phyloP scores from a whole-genome alignment of 306 rosid genomes.

The Ormosia emarginata region DNA sequence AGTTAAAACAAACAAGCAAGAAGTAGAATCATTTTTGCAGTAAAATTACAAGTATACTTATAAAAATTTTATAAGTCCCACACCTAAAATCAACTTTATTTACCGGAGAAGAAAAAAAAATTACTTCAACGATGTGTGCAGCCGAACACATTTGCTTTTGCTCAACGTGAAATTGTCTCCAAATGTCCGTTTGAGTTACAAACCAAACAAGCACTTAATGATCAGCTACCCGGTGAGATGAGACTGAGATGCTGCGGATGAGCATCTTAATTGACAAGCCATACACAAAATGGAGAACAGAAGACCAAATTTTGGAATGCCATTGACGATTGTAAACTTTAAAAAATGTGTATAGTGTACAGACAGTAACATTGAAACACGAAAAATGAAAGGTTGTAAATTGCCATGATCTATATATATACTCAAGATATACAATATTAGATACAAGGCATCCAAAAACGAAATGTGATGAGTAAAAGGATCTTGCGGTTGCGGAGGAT shows the following conservation, averaged over 20 bases:
- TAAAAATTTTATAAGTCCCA: too few species aligned
- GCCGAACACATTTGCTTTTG: too few species aligned
- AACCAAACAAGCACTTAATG: neutral
- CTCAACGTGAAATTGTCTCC: too few species aligned
- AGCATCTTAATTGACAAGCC: conserved; percentile 1
- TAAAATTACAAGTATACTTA: too few species aligned
- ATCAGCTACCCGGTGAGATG: neutral
- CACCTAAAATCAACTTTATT: too few species aligned
- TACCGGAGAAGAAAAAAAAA: too few species aligned
- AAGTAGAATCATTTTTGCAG: too few species aligned
- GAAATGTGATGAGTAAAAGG: neutral
- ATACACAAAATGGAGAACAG: neutral
- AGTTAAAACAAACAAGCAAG: too few species aligned
- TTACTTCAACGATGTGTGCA: too few species aligned
- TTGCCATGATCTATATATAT: conserved; percentile 8
- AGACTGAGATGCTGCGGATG: neutral
- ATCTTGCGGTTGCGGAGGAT: conserved; percentile 11
- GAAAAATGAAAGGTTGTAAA: conserved; percentile 8
- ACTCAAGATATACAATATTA: conserved; percentile 18
- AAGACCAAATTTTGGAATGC: neutral
- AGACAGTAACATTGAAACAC: neutral
- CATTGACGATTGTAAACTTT: neutral
- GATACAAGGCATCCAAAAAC: conserved; percentile 16
- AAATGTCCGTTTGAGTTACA: neutral
- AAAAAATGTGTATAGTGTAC: conserved; percentile 9